Base-by-base conservation (phyloP, 1,284 basidiomycete genomes). In the Apiotrichum domesticum region DNA sequence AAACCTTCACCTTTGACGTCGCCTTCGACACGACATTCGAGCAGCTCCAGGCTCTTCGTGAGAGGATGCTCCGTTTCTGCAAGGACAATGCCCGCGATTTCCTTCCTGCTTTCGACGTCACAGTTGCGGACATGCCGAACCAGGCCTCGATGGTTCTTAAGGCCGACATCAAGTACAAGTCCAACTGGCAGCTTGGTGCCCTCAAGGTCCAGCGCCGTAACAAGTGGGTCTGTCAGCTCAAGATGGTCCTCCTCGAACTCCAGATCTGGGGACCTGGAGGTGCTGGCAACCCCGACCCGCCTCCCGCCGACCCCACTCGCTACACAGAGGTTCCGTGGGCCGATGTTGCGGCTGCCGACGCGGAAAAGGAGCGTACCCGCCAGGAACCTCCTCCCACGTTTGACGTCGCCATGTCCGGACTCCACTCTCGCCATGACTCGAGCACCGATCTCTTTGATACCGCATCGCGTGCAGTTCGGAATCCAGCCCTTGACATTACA, bases 181-280 rank as follows among this genome's bases (percentile, higher is more conserved):
- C 85, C 65, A 95, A 93, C 72, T 87, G 85, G 80, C 90, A 92
- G 73, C 87, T 90, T 67, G 85, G 84, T 29, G 83, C 85, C 0
- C 77, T 93, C 43, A 91, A 74, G 60, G 71, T 76, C 0, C 78
- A 87, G 77, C 84, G 91, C 56, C 82, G 90, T 52, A 94, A 94
- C 79, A 90, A 90, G 77, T 94, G 90, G 90, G 82, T 93, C 42
- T 93, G 89, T 72, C 87, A 87, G 32, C 80, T 96, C 59, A 94
- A 93, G 76, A 73, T 82, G 43, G 80, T 66, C 37, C 77, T 95
- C 57, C 80, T 80, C 39, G 85, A 89, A 56, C 77, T 86, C 53
- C 80, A 84, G 64, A 86, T 95, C 60, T 91, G 80, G 67, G 90
- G 90, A 5, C 87, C 90, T 5, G 76, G 58, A 51, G 90, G 88